Conservation (phyloP, 2,329 filamentous ascomycete genomes). For the Diaporthe ampelina region DNA sequence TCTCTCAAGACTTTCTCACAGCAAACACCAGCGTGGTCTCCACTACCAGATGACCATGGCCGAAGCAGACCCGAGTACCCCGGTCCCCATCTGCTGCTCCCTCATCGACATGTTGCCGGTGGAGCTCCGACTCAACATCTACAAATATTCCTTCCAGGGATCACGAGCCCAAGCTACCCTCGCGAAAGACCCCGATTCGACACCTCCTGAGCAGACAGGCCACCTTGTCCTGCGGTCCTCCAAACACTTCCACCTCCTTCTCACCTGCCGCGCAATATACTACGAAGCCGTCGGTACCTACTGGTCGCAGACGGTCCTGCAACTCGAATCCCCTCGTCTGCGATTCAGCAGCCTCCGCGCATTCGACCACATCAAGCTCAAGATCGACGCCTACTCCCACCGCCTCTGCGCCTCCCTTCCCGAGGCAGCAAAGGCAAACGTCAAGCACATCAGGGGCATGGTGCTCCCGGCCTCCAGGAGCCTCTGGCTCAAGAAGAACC, state of each 20-base stretch:
- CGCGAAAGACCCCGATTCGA: too few species aligned
- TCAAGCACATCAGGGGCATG: conserved; percentile 5
- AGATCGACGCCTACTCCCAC: not conserved
- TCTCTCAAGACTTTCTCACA: not conserved
- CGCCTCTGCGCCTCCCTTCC: not conserved
- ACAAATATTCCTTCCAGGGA: not conserved
- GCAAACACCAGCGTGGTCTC: too few species aligned
- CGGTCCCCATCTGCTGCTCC: not conserved
- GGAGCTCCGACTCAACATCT: not conserved
- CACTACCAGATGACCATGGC: not conserved
- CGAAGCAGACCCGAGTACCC: accelerated
- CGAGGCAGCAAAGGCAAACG: not conserved
- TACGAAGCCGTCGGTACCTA: not conserved
- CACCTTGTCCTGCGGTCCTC: not conserved
- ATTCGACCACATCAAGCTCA: not conserved
- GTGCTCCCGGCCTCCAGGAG: not conserved
- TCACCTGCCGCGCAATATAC: not conserved
- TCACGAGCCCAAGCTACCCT: not conserved
- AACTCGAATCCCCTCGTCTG: not conserved
- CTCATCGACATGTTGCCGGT: not conserved
- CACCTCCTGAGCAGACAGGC: not conserved
- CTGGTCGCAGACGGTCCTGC: not conserved
- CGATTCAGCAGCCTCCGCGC: accelerated
- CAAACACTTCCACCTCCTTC: not conserved
- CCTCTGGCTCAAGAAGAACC: not conserved